Evolutionary conservation across 495 filamentous ascomycete species (phyloP).

Genomic region (Apodospora peruviana): DNA sequence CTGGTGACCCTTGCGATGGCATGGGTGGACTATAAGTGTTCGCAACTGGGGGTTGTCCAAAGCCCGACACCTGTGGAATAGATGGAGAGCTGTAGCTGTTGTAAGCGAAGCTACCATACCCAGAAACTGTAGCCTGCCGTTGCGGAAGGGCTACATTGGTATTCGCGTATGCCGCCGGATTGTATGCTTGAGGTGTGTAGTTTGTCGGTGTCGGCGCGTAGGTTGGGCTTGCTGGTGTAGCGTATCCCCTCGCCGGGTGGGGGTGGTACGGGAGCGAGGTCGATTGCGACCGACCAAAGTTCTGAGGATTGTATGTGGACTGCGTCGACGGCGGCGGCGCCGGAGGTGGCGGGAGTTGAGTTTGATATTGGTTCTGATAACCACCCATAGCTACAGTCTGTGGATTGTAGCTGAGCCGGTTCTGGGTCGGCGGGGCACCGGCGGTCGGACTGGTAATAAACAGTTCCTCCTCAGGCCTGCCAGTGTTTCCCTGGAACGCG

Average conservation of each 20-base stretch:
- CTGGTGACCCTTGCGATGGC: slow-evolving; percentile 22
- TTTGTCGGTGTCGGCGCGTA: slow-evolving; percentile 23
- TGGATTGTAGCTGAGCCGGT: slow-evolving; percentile 37
- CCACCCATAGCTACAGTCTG: slow-evolving; percentile 48
- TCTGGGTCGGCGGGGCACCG: slow-evolving; percentile 26
- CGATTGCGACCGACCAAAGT: slow-evolving; percentile 64
- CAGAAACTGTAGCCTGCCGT: slow-evolving; percentile 37
- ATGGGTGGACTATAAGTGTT: slow-evolving; percentile 23
- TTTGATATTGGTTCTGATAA: slow-evolving; percentile 57
- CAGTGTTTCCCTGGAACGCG: slow-evolving; percentile 11
- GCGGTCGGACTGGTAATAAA: slow-evolving; percentile 38
- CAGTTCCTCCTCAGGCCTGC: slow-evolving; percentile 41
- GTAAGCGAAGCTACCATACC: slow-evolving; percentile 37
- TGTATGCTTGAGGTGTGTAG: slow-evolving; percentile 42
- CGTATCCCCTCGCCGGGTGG: slow-evolving; percentile 28
- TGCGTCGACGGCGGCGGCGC: slow-evolving; percentile 38
- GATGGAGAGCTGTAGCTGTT: slow-evolving; percentile 33
- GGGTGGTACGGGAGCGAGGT: slow-evolving; percentile 40
- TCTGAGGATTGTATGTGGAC: slow-evolving; percentile 74
- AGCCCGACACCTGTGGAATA: slow-evolving; percentile 26
- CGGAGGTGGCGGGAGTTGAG: slow-evolving; percentile 20
- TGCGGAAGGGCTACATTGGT: slow-evolving; percentile 30
- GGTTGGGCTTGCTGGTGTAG: slow-evolving; percentile 25
- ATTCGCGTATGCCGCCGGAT: slow-evolving; percentile 45
- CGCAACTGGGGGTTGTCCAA: slow-evolving; percentile 26